A percentile compares a stretch with the other conserved stretches of the same genome.
Evolutionary conservation across 202 grass and related monocot species (phyloP).

Genomic region (Digitaria exilis): DNA sequence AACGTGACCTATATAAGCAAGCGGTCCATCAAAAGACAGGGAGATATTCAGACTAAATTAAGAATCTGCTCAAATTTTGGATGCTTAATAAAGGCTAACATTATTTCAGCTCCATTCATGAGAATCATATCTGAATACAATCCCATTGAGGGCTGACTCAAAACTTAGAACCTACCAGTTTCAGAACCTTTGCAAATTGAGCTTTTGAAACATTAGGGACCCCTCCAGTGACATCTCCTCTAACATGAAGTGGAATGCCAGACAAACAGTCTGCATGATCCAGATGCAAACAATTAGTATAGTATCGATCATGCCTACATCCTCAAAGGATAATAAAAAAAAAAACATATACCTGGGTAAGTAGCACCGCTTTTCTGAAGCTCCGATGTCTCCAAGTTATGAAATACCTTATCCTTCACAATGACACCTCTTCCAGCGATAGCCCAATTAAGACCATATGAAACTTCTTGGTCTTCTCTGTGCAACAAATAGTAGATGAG

Average conservation of each 20-base stretch:
- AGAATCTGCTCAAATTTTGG: neutral
- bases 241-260: slow-evolving; percentile 79
- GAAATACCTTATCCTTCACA: slow-evolving; percentile 75
- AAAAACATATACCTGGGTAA: slow-evolving; percentile 47
- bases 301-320: neutral
- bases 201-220: slow-evolving; percentile 60
- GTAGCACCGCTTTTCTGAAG: slow-evolving; percentile 68
- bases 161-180: slow-evolving; percentile 51
- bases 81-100: slow-evolving; percentile 15
- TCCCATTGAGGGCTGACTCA: neutral
- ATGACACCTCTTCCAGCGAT: slow-evolving; percentile 72
- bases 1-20: slow-evolving; percentile 72
- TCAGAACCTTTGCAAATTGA: slow-evolving; percentile 87
- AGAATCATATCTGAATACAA: neutral
- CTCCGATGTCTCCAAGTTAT: slow-evolving; percentile 67
- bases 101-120: neutral
- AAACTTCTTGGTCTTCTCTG: slow-evolving; percentile 64
- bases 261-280: slow-evolving; percentile 48
- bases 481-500: slow-evolving; percentile 31
- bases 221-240: slow-evolving; percentile 56
- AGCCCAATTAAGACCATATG: slow-evolving; percentile 74
- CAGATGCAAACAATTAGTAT: slow-evolving; percentile 28
- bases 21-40: neutral
- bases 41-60: neutral
- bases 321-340: neutral